These are phyloP conservation scores for Pseudopithomyces maydicus DNA, from an alignment of 2,329 filamentous ascomycete species.

Conservation along the genomic window DNA sequence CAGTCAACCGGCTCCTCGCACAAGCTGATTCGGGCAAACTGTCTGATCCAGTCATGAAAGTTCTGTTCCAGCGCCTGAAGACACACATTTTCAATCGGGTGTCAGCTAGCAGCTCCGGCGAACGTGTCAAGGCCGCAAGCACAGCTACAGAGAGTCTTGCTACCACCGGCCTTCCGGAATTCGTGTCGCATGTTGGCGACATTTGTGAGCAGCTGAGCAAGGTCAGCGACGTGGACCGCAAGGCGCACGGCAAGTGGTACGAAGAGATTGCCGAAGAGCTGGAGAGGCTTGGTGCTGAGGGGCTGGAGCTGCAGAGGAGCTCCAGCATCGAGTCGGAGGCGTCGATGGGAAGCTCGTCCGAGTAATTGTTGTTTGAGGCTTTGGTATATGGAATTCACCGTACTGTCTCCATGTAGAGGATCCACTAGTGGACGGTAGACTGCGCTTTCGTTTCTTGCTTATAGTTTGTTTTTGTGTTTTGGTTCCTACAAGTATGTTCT, in stretches of 20 bases:
- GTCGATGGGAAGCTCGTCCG: slow-evolving; percentile 8
- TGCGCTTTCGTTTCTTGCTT: no score
- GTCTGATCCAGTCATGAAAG: slow-evolving; percentile 66
- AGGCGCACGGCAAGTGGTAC: slow-evolving; percentile 72
- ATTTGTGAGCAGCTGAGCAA: slow-evolving; percentile 71
- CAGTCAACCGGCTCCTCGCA: slow-evolving; percentile 56
- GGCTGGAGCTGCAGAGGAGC: slow-evolving; percentile 31
- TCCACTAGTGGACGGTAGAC: no score
- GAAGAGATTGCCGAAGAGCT: slow-evolving; percentile 66
- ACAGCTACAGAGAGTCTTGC: slow-evolving; percentile 73
- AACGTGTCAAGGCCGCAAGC: slow-evolving; percentile 72
- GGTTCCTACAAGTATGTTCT: no score
- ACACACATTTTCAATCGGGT: slow-evolving; percentile 69
- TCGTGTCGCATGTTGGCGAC: slow-evolving; percentile 69
- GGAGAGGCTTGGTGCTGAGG: slow-evolving; percentile 41
- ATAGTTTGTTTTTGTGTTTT: no score
- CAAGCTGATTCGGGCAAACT: slow-evolving; percentile 58
- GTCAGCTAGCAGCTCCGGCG: slow-evolving; percentile 68
- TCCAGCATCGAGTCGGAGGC: slow-evolving; percentile 30
- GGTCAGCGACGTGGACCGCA: slow-evolving; percentile 70
- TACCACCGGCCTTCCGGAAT: slow-evolving; percentile 72
- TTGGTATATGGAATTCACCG: no score
- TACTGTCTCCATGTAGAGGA: no score
- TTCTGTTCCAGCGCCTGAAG: slow-evolving; percentile 70
- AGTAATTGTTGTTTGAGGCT: slow-evolving; percentile 1